phyloP scores from a whole-genome alignment of 768 basidiomycete species.

The Boletus rubescentipes region DNA sequence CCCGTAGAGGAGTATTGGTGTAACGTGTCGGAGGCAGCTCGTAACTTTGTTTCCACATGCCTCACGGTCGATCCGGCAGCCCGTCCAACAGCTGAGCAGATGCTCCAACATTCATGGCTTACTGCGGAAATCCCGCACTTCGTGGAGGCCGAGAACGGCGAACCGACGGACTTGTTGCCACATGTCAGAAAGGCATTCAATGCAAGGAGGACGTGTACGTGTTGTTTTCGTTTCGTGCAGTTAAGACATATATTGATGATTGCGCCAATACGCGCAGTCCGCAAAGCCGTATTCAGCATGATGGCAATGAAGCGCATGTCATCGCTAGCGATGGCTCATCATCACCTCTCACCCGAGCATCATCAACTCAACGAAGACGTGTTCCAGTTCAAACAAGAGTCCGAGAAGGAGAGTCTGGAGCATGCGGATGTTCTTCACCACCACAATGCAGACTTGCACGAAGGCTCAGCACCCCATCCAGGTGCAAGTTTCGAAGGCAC shows the following conservation, averaged over 20 bases:
- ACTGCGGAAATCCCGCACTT: constrained; percentile 67
- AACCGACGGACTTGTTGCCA: constrained; percentile 78
- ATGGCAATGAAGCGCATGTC: constrained; percentile 84
- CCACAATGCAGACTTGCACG: constrained; percentile 34
- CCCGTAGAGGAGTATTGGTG: constrained; percentile 76
- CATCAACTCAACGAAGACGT: constrained; percentile 58
- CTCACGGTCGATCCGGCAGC: constrained; percentile 78
- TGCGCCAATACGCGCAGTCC: constrained; percentile 52
- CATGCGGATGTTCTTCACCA: constrained; percentile 50
- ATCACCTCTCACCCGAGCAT: constrained; percentile 41
- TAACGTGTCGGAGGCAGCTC: constrained; percentile 80
- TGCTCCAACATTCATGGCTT: constrained; percentile 70
- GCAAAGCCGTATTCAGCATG: constrained; percentile 83
- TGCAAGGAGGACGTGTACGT: constrained; percentile 81
- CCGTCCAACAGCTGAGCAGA: constrained; percentile 77
- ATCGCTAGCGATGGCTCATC: constrained; percentile 34
- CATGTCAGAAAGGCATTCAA: constrained; percentile 89
- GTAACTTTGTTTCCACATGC: constrained; percentile 78
- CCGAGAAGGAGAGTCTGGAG: constrained; percentile 51
- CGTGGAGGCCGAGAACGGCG: constrained; percentile 55
- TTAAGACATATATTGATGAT: constrained; percentile 3
- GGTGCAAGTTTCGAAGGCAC: background rate
- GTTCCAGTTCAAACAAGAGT: constrained; percentile 75
- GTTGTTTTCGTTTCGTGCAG: background rate
- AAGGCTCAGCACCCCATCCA: background rate